These are phyloP conservation scores for Miscanthus lutarioriparius DNA, from an alignment of 176 grass and related monocot species.

Conservation along the genomic window DNA sequence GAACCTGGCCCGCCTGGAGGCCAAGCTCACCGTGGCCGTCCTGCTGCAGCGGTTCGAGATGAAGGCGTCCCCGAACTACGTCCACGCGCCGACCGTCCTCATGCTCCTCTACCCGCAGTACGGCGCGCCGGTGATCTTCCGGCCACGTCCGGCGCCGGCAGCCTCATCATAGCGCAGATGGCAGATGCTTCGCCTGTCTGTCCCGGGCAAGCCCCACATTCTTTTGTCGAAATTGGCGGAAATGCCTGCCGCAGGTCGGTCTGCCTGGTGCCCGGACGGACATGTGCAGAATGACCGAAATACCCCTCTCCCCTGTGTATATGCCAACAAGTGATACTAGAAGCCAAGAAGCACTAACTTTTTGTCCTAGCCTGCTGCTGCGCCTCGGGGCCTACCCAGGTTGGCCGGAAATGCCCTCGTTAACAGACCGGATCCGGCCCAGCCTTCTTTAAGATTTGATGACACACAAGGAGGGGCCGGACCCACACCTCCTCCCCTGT, in stretches of 20 bases:
- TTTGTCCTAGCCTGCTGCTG: conserved; percentile 42
- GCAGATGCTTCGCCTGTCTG: background rate
- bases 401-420: conserved; percentile 63
- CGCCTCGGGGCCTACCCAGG: conserved; percentile 42
- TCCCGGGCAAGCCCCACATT: background rate
- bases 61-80: conserved; percentile 45
- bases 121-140: conserved; percentile 70
- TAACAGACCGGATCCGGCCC: conserved; percentile 65
- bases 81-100: conserved; percentile 74
- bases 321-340: conserved; percentile 42
- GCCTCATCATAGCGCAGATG: background rate
- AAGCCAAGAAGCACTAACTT: conserved; percentile 45
- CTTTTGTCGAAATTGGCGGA: background rate
- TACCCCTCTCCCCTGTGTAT: conserved; percentile 38
- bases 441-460: conserved; percentile 60
- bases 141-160: background rate
- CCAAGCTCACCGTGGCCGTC: conserved; percentile 69
- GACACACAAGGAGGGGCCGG: background rate
- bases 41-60: conserved; percentile 57
- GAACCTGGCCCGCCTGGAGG: conserved; percentile 62
- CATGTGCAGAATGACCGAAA: conserved; percentile 9
- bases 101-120: conserved; percentile 87
- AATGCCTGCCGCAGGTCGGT: background rate
- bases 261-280: background rate
- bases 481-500: background rate